Evolutionary conservation across 176 grass and related monocot species (phyloP).

Genomic region (Cenchrus fungigraminus): DNA sequence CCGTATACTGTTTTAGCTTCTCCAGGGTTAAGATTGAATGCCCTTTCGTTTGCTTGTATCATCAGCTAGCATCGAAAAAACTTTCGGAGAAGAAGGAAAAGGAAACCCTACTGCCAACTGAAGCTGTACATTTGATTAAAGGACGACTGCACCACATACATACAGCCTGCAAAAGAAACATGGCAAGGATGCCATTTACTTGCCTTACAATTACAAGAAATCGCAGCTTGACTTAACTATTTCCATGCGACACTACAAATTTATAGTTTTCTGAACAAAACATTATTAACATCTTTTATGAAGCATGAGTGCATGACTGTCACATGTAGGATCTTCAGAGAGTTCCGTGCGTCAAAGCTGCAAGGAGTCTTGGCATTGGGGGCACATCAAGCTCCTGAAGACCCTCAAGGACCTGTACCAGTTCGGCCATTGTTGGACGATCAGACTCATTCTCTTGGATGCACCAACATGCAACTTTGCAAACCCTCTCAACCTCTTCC

Average conservation of each 20-base stretch:
- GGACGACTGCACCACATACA: no score
- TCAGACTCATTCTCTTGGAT: slow-evolving; percentile 7
- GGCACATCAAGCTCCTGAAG: background rate
- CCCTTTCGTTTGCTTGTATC: no score
- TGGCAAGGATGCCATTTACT: background rate
- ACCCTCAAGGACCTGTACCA: background rate
- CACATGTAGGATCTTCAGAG: background rate
- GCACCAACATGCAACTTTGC: background rate
- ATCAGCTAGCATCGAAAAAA: no score
- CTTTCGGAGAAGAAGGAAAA: no score
- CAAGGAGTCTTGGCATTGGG: background rate
- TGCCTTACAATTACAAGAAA: background rate
- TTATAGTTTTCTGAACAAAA: background rate
- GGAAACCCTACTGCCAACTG: no score
- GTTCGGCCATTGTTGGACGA: background rate
- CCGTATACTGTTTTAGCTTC: no score
- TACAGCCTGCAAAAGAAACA: no score
- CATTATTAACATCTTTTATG: background rate
- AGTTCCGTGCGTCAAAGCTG: background rate
- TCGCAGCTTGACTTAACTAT: background rate
- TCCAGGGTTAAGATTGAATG: no score
- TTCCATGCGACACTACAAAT: background rate
- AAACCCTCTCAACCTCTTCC: background rate
- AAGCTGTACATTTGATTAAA: no score
- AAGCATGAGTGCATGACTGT: background rate